phyloP scores from a whole-genome alignment of 2,329 filamentous ascomycete genomes.

The Ceratocystis lukuohia region DNA sequence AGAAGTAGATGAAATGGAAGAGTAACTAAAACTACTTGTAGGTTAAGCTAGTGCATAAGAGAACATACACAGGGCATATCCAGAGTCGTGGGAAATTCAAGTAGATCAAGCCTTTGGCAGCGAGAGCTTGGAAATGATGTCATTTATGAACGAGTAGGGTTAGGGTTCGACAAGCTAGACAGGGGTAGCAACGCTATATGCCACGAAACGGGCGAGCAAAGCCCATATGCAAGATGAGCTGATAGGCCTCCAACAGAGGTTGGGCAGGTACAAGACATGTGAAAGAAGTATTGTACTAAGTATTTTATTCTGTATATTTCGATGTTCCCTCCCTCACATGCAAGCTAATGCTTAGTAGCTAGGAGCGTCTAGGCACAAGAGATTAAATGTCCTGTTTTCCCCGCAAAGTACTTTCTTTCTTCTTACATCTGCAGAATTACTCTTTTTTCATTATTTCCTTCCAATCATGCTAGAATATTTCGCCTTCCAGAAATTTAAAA shows the following conservation, averaged over 20 bases:
- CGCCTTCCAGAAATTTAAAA: constrained; percentile 48
- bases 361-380: too few relatives aligned
- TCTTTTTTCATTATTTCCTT: neutral
- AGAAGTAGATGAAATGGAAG: constrained; percentile 7
- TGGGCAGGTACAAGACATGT: neutral
- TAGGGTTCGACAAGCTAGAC: neutral
- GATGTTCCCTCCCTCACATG: too few relatives aligned
- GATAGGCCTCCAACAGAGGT: neutral
- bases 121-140: neutral
- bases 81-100: too few relatives aligned
- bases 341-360: too few relatives aligned
- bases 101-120: too few relatives aligned
- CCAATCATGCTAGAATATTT: constrained; percentile 48
- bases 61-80: neutral
- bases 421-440: neutral
- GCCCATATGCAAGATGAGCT: neutral
- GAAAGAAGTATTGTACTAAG: neutral
- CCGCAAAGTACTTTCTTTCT: neutral
- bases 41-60: neutral
- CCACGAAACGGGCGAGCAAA: too few relatives aligned
- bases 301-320: too few relatives aligned
- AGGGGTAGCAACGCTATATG: neutral
- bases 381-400: too few relatives aligned
- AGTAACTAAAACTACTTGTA: neutral
- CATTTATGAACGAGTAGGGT: neutral